These are phyloP conservation scores for Fonsecaea nubica DNA, from an alignment of 2,329 filamentous ascomycete genomes.

Conservation along the genomic window DNA sequence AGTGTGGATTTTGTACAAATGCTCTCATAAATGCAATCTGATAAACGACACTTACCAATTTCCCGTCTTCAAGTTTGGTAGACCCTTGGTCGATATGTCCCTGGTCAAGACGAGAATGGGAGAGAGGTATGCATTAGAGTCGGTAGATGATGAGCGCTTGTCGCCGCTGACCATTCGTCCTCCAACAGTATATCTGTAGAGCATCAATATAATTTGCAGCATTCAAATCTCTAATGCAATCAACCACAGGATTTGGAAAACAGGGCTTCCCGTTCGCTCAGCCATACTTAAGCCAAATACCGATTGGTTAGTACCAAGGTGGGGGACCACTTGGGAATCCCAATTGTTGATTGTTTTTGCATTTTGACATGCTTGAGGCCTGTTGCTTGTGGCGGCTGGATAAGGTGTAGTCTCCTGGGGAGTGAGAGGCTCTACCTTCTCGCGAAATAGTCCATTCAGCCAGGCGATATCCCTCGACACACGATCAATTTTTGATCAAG, in stretches of 20 bases:
- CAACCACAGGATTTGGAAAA: conserved; percentile 15
- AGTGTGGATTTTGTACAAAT: neutral
- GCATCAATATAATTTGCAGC: neutral
- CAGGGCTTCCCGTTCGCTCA: conserved; percentile 18
- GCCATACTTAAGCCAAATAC: conserved; percentile 17
- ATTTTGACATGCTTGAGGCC: neutral
- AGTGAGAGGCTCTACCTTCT: no score
- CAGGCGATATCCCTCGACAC: no score
- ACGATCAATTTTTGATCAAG: no score
- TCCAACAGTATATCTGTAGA: neutral
- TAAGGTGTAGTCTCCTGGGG: no score
- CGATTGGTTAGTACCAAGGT: conserved; percentile 8
- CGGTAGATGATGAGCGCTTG: neutral
- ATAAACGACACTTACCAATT: no score
- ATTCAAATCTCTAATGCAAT: neutral
- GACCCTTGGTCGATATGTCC: no score
- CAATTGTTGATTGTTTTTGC: conserved; percentile 13
- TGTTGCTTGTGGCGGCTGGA: no score
- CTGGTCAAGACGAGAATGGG: no score
- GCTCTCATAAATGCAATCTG: neutral
- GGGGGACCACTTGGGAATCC: conserved; percentile 11
- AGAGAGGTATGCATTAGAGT: no score
- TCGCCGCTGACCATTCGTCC: neutral
- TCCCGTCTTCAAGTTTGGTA: no score
- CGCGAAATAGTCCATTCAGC: no score